phyloP scores from a whole-genome alignment of 2,329 filamentous ascomycete genomes.

The Exophiala sideris region DNA sequence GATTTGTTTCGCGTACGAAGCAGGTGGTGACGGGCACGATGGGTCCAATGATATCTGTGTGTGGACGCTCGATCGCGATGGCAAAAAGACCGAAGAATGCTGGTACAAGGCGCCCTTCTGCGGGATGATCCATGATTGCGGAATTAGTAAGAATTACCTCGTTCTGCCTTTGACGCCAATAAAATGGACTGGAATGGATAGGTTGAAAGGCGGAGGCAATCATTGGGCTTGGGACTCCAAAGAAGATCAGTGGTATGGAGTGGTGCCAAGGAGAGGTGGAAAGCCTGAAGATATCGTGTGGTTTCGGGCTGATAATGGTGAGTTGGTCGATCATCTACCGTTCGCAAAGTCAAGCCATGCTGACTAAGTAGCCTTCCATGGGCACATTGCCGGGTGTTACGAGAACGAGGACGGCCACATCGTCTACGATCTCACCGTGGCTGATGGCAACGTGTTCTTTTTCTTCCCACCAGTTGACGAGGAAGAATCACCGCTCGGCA shows the following conservation, averaged over 20 bases:
- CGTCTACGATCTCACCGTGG: conserved; percentile 39
- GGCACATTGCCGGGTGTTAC: conserved; percentile 49
- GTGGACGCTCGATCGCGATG: conserved; percentile 46
- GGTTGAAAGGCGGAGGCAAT: conserved; percentile 47
- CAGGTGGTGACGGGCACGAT: conserved; percentile 39
- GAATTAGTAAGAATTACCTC: conserved; percentile 48
- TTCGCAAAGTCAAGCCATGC: not conserved
- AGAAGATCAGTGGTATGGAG: conserved; percentile 55
- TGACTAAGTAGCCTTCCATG: conserved; percentile 37
- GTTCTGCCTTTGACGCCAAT: conserved; percentile 49
- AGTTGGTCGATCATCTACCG: not conserved
- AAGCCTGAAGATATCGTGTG: conserved; percentile 50
- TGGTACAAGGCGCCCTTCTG: conserved; percentile 52
- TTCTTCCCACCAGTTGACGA: conserved; percentile 27
- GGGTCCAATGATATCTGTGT: conserved; percentile 45
- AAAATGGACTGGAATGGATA: conserved; percentile 42
- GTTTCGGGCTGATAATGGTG: conserved; percentile 32
- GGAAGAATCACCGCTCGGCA: conserved; percentile 17
- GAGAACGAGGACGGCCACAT: conserved; percentile 47
- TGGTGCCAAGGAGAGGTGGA: conserved; percentile 50
- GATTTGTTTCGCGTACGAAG: conserved; percentile 52
- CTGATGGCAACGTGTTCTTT: conserved; percentile 35
- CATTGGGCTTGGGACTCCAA: conserved; percentile 52
- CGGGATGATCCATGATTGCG: conserved; percentile 54
- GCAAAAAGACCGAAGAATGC: conserved; percentile 45